Base-by-base conservation (phyloP, 495 filamentous ascomycete species). In the Penicillium coffeae region DNA sequence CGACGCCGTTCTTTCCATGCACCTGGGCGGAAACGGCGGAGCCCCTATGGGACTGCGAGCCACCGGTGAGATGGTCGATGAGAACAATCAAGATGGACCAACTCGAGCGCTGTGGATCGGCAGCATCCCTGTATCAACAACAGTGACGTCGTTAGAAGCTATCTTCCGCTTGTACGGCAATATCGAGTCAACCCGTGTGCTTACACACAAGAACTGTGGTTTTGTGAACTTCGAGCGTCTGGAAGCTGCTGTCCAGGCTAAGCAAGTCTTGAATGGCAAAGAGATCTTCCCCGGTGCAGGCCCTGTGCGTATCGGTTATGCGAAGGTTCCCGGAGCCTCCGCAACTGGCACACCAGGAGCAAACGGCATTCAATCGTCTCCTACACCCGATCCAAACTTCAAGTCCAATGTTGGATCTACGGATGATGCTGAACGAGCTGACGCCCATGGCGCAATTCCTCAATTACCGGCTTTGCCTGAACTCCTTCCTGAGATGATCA, bases 121-220 rank as follows among this genome's bases (percentile, higher is more conserved):
- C 44, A 96, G 90, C 60, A 96, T 97, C 45, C 93, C 93, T n/a
- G 85, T 92, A 8, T 98, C 93, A 7, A 97, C 93, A 4, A 98
- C 93, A 0, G 87, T 90, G 20, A 92, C 89, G 13, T 96, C 93
- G 2, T 66, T 98, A 38, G 89, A 88, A 42, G 88, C 90, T 47
- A 95, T 96, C 67, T 98, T 98, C 67, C 86, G 87, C 59, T 72
- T 84, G 37, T 94, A 93, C 55, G 93, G 93, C 13, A 84, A 87
- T 18, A 95, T 98, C 57, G 82, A 91, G 55, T 96, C 92, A 13
- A 90, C 89, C 30, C 79, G 93, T 49, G 94, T 98, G 12, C 75
- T 98, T 52, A 96, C 93, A 10, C 93, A 98, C 74, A 98, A 98
- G 80, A 97, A 95, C 62, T 98, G 93, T 65, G 93, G 93, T 5